phyloP scores from a whole-genome alignment of 2,329 filamentous ascomycete genomes.

The Aspergillus oerlinghausenensis region DNA sequence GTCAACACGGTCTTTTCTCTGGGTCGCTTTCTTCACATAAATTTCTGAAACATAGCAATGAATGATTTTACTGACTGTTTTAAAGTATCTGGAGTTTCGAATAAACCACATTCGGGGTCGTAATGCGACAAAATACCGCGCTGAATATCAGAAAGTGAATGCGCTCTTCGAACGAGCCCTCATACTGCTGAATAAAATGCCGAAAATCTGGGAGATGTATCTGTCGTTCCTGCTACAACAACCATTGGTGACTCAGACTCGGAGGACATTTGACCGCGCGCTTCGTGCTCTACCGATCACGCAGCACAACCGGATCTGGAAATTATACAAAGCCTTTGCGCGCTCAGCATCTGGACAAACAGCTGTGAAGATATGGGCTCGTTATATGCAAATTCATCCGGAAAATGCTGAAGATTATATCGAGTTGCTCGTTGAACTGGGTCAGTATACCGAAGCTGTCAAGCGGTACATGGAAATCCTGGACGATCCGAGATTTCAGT shows the following conservation, averaged over 20 bases:
- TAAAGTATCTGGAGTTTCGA: slow-evolving; percentile 77
- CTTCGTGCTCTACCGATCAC: slow-evolving; percentile 87
- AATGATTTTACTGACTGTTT: slow-evolving; percentile 13
- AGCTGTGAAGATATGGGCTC: slow-evolving; percentile 86
- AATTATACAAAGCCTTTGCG: slow-evolving; percentile 83
- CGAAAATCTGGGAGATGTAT: slow-evolving; percentile 97
- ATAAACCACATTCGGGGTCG: slow-evolving; percentile 74
- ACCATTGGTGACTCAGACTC: slow-evolving; percentile 81
- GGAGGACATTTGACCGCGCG: slow-evolving; percentile 86
- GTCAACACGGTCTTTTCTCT: slow-evolving; percentile 10
- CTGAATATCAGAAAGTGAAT: slow-evolving; percentile 91
- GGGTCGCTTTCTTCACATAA: slow-evolving; percentile 1
- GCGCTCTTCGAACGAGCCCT: slow-evolving; percentile 87
- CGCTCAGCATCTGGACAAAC: slow-evolving; percentile 86
- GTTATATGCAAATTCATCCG: slow-evolving; percentile 96
- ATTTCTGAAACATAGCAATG: slow-evolving; percentile 10
- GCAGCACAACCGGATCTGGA: slow-evolving; percentile 94
- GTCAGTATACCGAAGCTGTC: slow-evolving; percentile 84
- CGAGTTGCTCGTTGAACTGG: slow-evolving; percentile 74
- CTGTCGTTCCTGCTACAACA: slow-evolving; percentile 84
- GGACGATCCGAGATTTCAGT: slow-evolving; percentile 84
- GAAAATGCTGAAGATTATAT: slow-evolving; percentile 96
- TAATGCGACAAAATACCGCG: slow-evolving; percentile 73
- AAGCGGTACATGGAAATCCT: slow-evolving; percentile 87
- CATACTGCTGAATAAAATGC: slow-evolving; percentile 97